Base-by-base conservation (phyloP, 345 rosid species). In the Euphorbia tirucalli region DNA sequence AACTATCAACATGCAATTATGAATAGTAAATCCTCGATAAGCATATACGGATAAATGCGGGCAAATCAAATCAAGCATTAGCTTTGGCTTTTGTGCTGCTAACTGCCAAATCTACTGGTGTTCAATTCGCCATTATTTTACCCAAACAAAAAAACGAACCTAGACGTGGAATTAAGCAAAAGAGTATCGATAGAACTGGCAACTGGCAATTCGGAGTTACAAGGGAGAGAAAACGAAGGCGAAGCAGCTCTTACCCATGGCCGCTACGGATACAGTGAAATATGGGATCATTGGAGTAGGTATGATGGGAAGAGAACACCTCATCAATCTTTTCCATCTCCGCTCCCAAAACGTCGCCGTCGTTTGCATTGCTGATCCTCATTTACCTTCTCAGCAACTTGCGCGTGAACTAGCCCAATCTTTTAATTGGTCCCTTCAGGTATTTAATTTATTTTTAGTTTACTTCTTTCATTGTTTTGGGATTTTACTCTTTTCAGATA, bases 261-360 rank as follows among this genome's bases (percentile, higher is more conserved):
- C 72, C 14, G 61, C 21, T 11, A 28, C 5, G n/a, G 66, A 48
- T 5, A 78, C 68, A 0, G 76, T 87, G 61, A 92, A 75, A 78
- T 94, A 94, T 61, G 97, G 97, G 54, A 88, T 92, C 81, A 78
- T 94, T 30, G 98, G 98, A 25, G 86, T 89, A 35, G 98, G 98
- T 61, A 90, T 94, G 96, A 92, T 94, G 98, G 98, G 98, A 61
- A 89, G 98, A 80, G 97, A 94, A 65, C 97, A 92, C 75, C 88
- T 94, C 72, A 82, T 89, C 70, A 94, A 94, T 78, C 88, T 94
- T 43, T 82, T 89, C 83, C 96, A 94, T 81, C 95, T 94, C 11
- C 79, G 85, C 28, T 62, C 65, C 70, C 82, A 90, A 78, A 89
- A 90, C 68, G 92, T 84, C 13, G 76, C 74, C 49, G 92, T 90